Evolutionary conservation across 345 rosid species (phyloP).

Genomic region (Hypericum androsaemum): DNA sequence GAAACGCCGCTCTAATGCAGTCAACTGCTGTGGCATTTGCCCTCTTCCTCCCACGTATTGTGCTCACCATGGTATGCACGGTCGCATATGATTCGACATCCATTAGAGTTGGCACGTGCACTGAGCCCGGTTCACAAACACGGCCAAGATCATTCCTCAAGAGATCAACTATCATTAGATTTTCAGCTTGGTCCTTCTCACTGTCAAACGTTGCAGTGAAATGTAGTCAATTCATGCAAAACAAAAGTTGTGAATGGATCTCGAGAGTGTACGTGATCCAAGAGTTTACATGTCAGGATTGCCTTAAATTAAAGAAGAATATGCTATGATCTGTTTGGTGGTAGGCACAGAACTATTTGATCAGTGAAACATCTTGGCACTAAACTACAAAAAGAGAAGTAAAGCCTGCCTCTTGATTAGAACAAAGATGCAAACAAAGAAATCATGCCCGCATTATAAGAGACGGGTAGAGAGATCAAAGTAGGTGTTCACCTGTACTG

Average conservation of each 20-base stretch:
- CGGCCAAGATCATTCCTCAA: constrained; percentile 90
- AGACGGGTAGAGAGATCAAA: not conserved
- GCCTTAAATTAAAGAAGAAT: no score
- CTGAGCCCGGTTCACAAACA: constrained; percentile 83
- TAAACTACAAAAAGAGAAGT: no score
- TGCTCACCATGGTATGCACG: constrained; percentile 96
- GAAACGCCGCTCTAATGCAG: constrained; percentile 81
- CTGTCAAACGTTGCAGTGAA: constrained; percentile 27
- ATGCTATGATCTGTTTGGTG: no score
- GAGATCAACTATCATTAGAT: constrained; percentile 95
- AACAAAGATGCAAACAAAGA: no score
- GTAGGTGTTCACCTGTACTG: constrained; percentile 46
- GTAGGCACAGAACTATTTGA: no score
- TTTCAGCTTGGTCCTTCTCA: constrained; percentile 97
- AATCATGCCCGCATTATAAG: no score
- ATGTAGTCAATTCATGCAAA: constrained; percentile 1
- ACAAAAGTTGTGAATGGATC: not conserved
- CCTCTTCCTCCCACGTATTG: constrained; percentile 55
- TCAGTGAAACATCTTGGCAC: no score
- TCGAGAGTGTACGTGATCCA: no score
- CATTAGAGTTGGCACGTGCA: constrained; percentile 90
- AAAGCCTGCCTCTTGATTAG: no score
- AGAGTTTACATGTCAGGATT: no score
- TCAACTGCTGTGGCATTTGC: constrained; percentile 51
- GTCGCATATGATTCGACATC: constrained; percentile 93